Evolutionary conservation across 2,329 filamentous ascomycete species (phyloP), one percentile per base, ranked within the genome.

Genomic region (Pyricularia sp.): DNA sequence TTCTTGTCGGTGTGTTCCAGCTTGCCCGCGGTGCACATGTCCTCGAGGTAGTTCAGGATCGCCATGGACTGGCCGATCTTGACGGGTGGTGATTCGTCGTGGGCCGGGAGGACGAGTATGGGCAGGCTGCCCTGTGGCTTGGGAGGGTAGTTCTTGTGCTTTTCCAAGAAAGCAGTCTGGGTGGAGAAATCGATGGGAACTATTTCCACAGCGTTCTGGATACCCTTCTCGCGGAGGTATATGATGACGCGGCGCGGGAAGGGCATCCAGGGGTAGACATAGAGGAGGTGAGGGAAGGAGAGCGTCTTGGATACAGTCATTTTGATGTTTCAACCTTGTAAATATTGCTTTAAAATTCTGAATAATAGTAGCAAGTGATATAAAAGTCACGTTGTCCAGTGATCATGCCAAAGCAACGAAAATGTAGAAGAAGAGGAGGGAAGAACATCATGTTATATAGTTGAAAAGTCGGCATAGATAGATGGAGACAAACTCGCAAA

Each of bases 1-100:
- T 33, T 33, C 9, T 33, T 10, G 31, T 33, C 31, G 31, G 5
- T 10, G 31, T 33, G 31, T 6, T 33, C 31, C 31, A 33, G 31
- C 31, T 33, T 33, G 33, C 33, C 33, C 12, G 63, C 12, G 14
- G n/a, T 28, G 30, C 63, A 65, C 9, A 65, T 26, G 17, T 65
- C 63, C 17, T 65, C 63, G 63, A 65, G 28, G 63, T 65, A 65
- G 28, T 65, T 23, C 9, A 65, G 63, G 63, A 65, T 65, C 28
- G 63, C 63, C 28, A 65, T 33, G 28, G 63, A 65, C 30, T 65
- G 63, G 20, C 33, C 33, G 63, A 65, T 65, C 14, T 65, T 33
- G 63, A 65, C 26, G 28, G 63, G 25, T 4, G 4, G 28, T 23
- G 20, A 14, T 36, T 6, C 33, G 33, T 36, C 33, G 33, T 4